phyloP scores from a whole-genome alignment of 2,329 filamentous ascomycete species.

The Cryphonectria naterciae region DNA sequence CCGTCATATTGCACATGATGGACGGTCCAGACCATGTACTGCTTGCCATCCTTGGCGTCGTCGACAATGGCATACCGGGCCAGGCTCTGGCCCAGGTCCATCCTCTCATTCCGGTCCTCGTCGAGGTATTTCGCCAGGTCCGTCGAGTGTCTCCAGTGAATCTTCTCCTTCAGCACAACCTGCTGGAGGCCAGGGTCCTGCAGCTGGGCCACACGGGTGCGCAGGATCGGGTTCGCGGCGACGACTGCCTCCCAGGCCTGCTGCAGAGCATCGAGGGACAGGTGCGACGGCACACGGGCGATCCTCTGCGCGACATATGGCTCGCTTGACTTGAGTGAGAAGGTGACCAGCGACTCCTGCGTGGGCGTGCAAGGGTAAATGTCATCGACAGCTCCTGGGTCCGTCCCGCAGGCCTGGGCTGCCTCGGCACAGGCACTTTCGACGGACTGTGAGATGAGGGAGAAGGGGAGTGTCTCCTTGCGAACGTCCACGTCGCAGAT shows the following conservation, averaged over 20 bases:
- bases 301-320: slow-evolving; percentile 42
- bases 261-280: slow-evolving; percentile 33
- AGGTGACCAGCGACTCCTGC: slow-evolving; percentile 44
- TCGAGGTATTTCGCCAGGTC: slow-evolving; percentile 37
- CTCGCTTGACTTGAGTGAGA: slow-evolving; percentile 38
- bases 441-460: slow-evolving; percentile 31
- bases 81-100: slow-evolving; percentile 40
- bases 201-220: slow-evolving; percentile 40
- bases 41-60: slow-evolving; percentile 21
- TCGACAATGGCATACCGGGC: slow-evolving; percentile 43
- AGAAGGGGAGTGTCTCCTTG: slow-evolving; percentile 34
- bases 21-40: slow-evolving; percentile 43
- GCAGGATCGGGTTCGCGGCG: slow-evolving; percentile 38
- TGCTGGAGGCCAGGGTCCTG: slow-evolving; percentile 42
- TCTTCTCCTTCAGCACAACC: slow-evolving; percentile 40
- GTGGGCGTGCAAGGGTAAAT: slow-evolving; percentile 44
- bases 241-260: slow-evolving; percentile 38
- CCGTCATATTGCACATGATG: slow-evolving; percentile 48
- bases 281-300: slow-evolving; percentile 31
- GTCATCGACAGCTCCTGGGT: slow-evolving; percentile 38
- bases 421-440: slow-evolving; percentile 32
- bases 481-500: slow-evolving; percentile 36
- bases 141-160: slow-evolving; percentile 36
- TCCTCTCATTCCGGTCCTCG: slow-evolving; percentile 28
- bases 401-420: slow-evolving; percentile 32